Evolutionary conservation across 345 rosid genomes (phyloP), one percentile per base, ranked within the genome.

Genomic region (Pseudoturritis turrita): DNA sequence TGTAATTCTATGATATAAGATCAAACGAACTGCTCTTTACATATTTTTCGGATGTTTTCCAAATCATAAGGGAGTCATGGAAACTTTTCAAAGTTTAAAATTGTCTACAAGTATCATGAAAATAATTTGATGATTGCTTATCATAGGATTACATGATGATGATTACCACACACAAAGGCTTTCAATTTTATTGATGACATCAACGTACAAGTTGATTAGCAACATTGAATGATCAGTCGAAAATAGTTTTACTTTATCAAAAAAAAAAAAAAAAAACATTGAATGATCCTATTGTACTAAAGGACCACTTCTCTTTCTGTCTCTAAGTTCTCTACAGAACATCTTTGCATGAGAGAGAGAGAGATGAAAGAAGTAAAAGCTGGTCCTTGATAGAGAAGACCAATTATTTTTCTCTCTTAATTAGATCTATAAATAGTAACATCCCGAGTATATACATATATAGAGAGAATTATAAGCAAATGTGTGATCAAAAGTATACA

Each of bases 381-480:
- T 49, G 35, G 77, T 55, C 65, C 77, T 17, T 33, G 71, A 23
- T 43, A 73, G 58, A 46, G 61, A 74, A 29, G 6, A 22, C 19
- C 22, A 33, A 31, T 26, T 68, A 3, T 68, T 18, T 44, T 17
- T 33, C 60, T 58, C 61, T 6, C 37, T 33, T 33, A 33, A 33
- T 67, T 61, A 44, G 11, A 65, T 26, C 57, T 75, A 51, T 66
- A 31, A 28, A 37, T 74, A 67, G 70, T 52, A 74, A 31, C 46
- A 49, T 67, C 55, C 21, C 22, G 7, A 21, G 62, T 67, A 49
- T 19, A 26, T 37, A 58, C 28, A 62, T 6, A 9, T 52, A 29
- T n/a, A 45, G 18, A 18, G 49, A 40, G 21, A 60, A 60, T 1
- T 61, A 15, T 15, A 31, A 45, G 17, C 25, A 44, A 47, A 45